phyloP scores from a whole-genome alignment of 345 rosid species.

The Chamaenerion angustifolium region DNA sequence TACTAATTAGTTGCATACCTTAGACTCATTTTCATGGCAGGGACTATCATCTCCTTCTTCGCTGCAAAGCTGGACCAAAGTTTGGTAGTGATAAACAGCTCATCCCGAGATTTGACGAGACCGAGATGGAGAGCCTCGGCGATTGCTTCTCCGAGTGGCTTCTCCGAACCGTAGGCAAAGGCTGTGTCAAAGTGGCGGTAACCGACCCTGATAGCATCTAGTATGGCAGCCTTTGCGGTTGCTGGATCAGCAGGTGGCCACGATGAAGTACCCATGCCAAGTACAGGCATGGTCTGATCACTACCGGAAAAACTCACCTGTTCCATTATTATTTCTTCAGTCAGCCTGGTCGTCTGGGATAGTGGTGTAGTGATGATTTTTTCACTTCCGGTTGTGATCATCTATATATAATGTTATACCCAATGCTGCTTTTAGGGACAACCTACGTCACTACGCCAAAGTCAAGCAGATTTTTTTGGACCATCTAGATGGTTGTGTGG shows the following conservation, averaged over 20 bases:
- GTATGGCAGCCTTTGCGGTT: conserved; percentile 12
- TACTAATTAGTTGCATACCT: too few relatives aligned
- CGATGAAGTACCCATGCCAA: conserved; percentile 16
- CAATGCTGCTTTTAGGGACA: too few relatives aligned
- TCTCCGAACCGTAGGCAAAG: conserved; percentile 12
- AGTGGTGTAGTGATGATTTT: too few relatives aligned
- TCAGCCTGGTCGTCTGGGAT: too few relatives aligned
- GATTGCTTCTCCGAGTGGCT: conserved; percentile 14
- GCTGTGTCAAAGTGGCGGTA: conserved; percentile 23
- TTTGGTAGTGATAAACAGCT: conserved; percentile 22
- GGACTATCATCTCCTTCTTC: conserved; percentile 9
- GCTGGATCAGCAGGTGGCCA: conserved; percentile 3
- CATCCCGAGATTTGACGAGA: conserved; percentile 19
- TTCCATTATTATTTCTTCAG: too few relatives aligned
- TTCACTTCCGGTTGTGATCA: too few relatives aligned
- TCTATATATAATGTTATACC: too few relatives aligned
- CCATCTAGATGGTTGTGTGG: too few relatives aligned
- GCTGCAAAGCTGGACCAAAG: conserved; percentile 12
- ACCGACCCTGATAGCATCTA: conserved; percentile 16
- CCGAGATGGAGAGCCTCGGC: conserved; percentile 14
- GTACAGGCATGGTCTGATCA: conserved; percentile 12
- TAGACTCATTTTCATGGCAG: conserved; percentile 15
- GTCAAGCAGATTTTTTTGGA: too few relatives aligned
- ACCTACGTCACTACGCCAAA: too few relatives aligned
- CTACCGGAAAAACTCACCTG: background rate